Conservation (phyloP, 169 alveolate genomes). For the Neospora caninum region DNA sequence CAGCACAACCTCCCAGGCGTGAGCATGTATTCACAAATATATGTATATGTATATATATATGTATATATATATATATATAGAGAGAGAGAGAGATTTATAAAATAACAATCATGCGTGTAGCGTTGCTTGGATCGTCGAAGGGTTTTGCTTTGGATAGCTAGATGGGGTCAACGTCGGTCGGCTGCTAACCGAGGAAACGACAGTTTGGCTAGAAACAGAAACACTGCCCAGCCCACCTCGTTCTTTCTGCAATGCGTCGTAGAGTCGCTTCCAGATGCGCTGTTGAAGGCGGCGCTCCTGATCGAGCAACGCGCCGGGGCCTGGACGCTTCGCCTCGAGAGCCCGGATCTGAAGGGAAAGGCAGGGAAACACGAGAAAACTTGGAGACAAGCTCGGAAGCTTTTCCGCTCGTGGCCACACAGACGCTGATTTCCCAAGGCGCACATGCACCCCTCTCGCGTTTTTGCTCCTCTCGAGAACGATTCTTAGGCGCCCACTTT, state of each 20-base stretch:
- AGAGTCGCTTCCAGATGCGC: neutral
- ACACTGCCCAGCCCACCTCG: neutral
- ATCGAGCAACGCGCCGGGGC: neutral
- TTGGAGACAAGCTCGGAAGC: neutral
- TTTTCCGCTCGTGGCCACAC: too few species aligned
- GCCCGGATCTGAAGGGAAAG: neutral
- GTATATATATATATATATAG: neutral
- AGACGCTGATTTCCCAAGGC: too few species aligned
- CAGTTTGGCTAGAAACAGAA: neutral
- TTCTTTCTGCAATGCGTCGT: neutral
- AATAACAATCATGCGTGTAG: neutral
- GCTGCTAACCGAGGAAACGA: neutral
- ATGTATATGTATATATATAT: neutral
- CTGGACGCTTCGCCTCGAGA: neutral
- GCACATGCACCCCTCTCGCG: too few species aligned
- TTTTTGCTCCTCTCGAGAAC: too few species aligned
- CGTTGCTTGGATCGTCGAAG: too few species aligned
- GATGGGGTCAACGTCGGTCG: neutral
- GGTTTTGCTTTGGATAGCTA: neutral
- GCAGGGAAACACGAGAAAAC: neutral
- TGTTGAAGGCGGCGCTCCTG: neutral
- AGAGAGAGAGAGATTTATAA: neutral
- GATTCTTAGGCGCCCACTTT: too few species aligned
- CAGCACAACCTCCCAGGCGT: neutral
- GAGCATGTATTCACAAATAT: neutral